These are phyloP conservation scores for Nelumbo lutea DNA, from an alignment of 164 flowering plant genomes.

Conservation along the genomic window DNA sequence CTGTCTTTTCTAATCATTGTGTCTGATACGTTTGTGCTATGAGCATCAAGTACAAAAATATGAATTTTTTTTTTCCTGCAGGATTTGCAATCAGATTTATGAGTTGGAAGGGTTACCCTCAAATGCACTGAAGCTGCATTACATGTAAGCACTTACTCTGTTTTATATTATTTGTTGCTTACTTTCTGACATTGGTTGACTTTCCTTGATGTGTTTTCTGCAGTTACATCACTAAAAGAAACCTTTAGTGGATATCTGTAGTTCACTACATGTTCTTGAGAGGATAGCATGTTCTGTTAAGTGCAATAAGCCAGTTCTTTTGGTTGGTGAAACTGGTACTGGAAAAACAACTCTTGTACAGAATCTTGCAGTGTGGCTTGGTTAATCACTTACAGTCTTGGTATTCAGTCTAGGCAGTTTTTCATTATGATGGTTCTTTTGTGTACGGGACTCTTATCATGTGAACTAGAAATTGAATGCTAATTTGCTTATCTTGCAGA, in stretches of 20 bases:
- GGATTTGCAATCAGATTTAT: too few species aligned
- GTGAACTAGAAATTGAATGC: not conserved
- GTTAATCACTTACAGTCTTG: conserved; percentile 80
- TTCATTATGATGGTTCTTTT: not conserved
- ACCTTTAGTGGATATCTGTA: conserved; percentile 64
- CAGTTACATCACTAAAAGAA: conserved; percentile 36
- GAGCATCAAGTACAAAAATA: too few species aligned
- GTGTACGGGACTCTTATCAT: not conserved
- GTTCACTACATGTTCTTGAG: conserved; percentile 70
- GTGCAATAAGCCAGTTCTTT: conserved; percentile 84
- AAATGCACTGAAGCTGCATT: too few species aligned
- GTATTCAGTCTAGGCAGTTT: conserved; percentile 31
- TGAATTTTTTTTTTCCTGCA: too few species aligned
- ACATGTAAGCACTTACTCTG: too few species aligned
- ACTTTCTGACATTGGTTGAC: too few species aligned
- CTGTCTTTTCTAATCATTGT: too few species aligned
- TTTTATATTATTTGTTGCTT: too few species aligned
- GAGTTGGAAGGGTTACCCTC: too few species aligned
- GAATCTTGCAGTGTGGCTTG: conserved; percentile 67
- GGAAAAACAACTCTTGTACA: conserved; percentile 98
- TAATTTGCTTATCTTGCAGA: conserved; percentile 39
- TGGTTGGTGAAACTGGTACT: conserved; percentile 99
- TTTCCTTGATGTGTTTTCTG: conserved; percentile 10
- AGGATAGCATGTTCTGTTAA: conserved; percentile 80
- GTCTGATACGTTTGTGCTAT: too few species aligned